Evolutionary conservation across 2,329 filamentous ascomycete genomes (phyloP), one percentile per base, ranked within the genome.

Genomic region (Talaromyces sp.): DNA sequence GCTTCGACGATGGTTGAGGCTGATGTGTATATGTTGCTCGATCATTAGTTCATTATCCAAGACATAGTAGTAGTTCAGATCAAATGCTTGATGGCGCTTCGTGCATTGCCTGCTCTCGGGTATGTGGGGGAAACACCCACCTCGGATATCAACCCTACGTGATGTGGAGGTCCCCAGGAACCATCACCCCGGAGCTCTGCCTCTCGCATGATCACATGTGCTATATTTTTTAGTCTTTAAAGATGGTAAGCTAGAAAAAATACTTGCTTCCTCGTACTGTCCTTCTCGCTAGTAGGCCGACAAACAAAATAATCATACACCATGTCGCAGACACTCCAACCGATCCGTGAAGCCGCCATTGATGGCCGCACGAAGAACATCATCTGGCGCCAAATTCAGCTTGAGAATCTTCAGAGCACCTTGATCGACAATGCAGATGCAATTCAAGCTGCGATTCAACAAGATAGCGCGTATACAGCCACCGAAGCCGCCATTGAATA

Each of bases 321-420:
- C 19, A 66, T 66, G 64, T 36, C 64, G 7, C 58, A 59, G 5
- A 13, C 60, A 36, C 51, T 66, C 5, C 58, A 63, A 45, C 10
- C 59, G 8, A 43, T 66, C 27, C 64, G 64, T 19, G 64, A 66
- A 58, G 64, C 64, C 2, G 64, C 43, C 7, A 63, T 66, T 29
- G 64, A 66, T 62, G 60, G 66, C 13, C 63, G 64, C 38, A 29
- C 40, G 43, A 58, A 61, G 11, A 65, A 64, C 43, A 61, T 62
- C 3, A 61, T 67, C 1, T 63, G 25, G 31, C 61, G 67, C 7
- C 65, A 67, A 36, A 22, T 61, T 34, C 61, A 67, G n/a, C 58
- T 68, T 6, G 61, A 68, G 4, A 60, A 43, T 40, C 58, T 67
- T 11, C 65, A 68, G 34, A n/a, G 19, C 5, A 51, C 38, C 5